Percentiles rank a stretch among this genome's conserved stretches.
These are phyloP conservation scores for Pterula multifida DNA, from an alignment of 1,284 basidiomycete species.

Conservation along the genomic window DNA sequence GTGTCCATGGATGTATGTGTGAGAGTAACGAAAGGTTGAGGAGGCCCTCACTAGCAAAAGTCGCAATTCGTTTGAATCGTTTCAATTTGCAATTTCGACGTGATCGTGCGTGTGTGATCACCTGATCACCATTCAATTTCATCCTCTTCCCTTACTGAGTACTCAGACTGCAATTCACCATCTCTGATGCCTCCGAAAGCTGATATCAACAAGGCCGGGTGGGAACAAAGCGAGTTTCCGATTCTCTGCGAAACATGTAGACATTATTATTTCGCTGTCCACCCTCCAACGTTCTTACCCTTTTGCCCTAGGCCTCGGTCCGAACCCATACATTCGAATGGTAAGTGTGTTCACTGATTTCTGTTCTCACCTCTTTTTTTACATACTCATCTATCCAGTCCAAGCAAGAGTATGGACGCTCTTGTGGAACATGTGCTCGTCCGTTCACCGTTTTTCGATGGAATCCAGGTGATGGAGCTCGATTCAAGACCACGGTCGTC, in stretches of 20 bases:
- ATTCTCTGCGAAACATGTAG: constrained; percentile 87
- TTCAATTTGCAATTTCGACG: background rate
- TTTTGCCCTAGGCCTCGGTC: constrained; percentile 50
- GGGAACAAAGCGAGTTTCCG: constrained; percentile 86
- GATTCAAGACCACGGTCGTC: constrained; percentile 96
- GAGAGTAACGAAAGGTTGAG: no score
- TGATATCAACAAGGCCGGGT: constrained; percentile 84
- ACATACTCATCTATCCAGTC: constrained; percentile 37
- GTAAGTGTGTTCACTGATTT: constrained; percentile 35
- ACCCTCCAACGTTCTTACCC: constrained; percentile 3
- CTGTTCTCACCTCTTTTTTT: no score
- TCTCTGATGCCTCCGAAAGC: constrained; percentile 52
- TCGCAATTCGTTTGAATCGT: no score
- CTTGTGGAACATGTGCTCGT: constrained; percentile 91
- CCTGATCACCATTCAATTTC: background rate
- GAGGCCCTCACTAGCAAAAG: no score
- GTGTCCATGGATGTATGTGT: constrained; percentile 11
- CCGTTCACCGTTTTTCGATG: constrained; percentile 97
- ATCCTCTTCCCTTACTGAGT: background rate
- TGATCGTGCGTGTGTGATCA: background rate
- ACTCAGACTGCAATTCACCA: background rate
- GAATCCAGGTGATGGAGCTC: constrained; percentile 89
- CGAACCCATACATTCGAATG: constrained; percentile 86
- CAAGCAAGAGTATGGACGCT: constrained; percentile 92
- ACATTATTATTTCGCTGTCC: constrained; percentile 18